Base-by-base conservation (phyloP, 129 eudicot species). In the Lonicera japonica region DNA sequence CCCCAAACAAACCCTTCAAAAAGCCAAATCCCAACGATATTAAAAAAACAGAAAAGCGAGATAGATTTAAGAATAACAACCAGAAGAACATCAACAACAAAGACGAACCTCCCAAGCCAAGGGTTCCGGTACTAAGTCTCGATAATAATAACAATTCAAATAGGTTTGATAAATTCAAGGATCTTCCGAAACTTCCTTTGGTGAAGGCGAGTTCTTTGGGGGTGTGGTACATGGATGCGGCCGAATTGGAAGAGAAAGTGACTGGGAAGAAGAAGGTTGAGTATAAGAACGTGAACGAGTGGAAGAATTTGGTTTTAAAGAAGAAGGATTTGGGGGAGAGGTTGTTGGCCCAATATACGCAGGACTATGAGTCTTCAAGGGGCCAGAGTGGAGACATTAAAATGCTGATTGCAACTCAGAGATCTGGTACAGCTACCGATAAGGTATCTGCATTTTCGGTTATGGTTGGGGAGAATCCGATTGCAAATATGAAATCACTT, bases 371-470 rank as follows among this genome's bases (percentile, higher is more conserved):
- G 71, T 10, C 75, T 17, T 71, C 84, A 0, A 78, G 96, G 60
- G 99, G 96, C 3, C 92, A 94, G 68, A 81, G 81, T 81, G 94
- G 96, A 34, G 99, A 94, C 68, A 88, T 94, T 41, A 94, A 88
- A 76, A 94, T 94, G 99, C 87, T 94, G 21, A 43, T 78, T 65
- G 82, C 96, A 12, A 88, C 99, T 1, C 99, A 88, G 75, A 85
- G 94, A 87, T 88, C 99, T 0, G 99, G 99, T 40, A 94, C 99
- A 0, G 95, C 89, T 39, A 82, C 89, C 1, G 99, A 94, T 73
- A 94, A 86, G 84, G 96, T 94, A 11, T 94, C 99, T 11, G 99
- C 99, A 0, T 80, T 80, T 43, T 83, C 96, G 7, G 99, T 94
- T 21, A 66, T 94, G 87, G 77, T 94, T 62, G 99, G 95, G 50